Evolutionary conservation across 768 basidiomycete species (phyloP).

Genomic region (Lactarius hengduanensis): DNA sequence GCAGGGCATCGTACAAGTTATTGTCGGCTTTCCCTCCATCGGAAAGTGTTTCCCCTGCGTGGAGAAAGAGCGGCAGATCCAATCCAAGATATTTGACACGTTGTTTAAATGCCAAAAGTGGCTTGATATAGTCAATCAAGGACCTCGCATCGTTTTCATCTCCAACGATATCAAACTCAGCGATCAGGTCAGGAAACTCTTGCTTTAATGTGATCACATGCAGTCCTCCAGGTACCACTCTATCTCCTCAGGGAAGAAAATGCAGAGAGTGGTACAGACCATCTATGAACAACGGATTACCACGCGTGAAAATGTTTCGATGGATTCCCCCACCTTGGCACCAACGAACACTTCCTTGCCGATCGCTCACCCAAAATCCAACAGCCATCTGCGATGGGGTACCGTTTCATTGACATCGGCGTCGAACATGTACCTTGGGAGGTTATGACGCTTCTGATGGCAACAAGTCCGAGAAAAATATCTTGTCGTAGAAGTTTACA

Average conservation of each 20-base stretch:
- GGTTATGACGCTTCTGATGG: neutral
- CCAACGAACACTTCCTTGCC: slow-evolving; percentile 63
- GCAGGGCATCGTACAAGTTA: slow-evolving; percentile 76
- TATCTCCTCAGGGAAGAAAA: slow-evolving; percentile 54
- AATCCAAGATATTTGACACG: slow-evolving; percentile 56
- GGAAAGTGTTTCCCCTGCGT: slow-evolving; percentile 78
- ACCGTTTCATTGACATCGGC: slow-evolving; percentile 56
- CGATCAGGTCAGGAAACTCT: slow-evolving; percentile 69
- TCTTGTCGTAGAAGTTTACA: no score
- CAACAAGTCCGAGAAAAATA: neutral
- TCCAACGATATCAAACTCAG: slow-evolving; percentile 84
- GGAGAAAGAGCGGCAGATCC: slow-evolving; percentile 74
- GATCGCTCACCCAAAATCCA: slow-evolving; percentile 51
- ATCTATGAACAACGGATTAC: slow-evolving; percentile 44
- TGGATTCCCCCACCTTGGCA: slow-evolving; percentile 47
- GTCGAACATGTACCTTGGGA: slow-evolving; percentile 51
- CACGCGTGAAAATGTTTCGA: neutral
- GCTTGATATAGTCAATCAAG: slow-evolving; percentile 59
- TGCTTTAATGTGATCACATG: slow-evolving; percentile 57
- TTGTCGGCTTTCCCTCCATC: slow-evolving; percentile 69
- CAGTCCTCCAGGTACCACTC: slow-evolving; percentile 74
- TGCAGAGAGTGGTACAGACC: slow-evolving; percentile 65
- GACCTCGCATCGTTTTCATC: slow-evolving; percentile 62
- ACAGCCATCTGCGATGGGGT: slow-evolving; percentile 58
- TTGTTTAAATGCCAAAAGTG: slow-evolving; percentile 56